Evolutionary conservation across 176 grass and related monocot species (phyloP).

Genomic region (Chloris gayana): DNA sequence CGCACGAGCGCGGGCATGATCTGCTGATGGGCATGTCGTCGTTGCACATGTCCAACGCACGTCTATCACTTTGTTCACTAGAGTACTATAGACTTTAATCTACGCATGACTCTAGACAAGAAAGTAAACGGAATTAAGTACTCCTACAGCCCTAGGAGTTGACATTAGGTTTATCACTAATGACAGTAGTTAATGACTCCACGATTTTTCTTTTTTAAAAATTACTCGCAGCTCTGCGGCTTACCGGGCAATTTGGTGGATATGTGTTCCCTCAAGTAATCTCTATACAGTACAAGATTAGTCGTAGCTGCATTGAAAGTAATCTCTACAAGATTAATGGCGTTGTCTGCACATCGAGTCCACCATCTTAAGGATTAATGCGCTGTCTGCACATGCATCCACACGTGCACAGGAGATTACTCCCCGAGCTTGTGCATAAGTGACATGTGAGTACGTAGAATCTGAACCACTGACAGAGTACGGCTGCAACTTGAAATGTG

Average conservation of each 20-base stretch:
- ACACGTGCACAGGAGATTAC: neutral
- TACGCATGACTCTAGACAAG: neutral
- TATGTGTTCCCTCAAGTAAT: neutral
- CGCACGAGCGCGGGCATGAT: slow-evolving; percentile 19
- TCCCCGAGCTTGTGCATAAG: neutral
- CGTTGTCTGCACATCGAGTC: neutral
- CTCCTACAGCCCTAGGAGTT: slow-evolving; percentile 4
- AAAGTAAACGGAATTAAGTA: slow-evolving; percentile 27
- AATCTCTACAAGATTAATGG: slow-evolving; percentile 21
- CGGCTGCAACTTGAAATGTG: neutral
- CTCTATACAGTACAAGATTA: no score
- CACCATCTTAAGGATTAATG: slow-evolving; percentile 31
- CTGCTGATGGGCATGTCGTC: neutral
- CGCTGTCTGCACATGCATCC: slow-evolving; percentile 10
- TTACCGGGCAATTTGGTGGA: neutral
- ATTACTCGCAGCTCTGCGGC: neutral
- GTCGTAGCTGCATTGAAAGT: slow-evolving; percentile 30
- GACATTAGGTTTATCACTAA: slow-evolving; percentile 26
- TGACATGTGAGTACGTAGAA: neutral
- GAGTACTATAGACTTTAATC: neutral
- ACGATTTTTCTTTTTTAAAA: neutral
- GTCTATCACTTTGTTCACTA: neutral
- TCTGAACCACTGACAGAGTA: neutral
- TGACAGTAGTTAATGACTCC: neutral
- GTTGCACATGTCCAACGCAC: neutral